Evolutionary conservation across 768 basidiomycete genomes (phyloP), one percentile per base, ranked within the genome.

Genomic region (Rhizopogon rudus): DNA sequence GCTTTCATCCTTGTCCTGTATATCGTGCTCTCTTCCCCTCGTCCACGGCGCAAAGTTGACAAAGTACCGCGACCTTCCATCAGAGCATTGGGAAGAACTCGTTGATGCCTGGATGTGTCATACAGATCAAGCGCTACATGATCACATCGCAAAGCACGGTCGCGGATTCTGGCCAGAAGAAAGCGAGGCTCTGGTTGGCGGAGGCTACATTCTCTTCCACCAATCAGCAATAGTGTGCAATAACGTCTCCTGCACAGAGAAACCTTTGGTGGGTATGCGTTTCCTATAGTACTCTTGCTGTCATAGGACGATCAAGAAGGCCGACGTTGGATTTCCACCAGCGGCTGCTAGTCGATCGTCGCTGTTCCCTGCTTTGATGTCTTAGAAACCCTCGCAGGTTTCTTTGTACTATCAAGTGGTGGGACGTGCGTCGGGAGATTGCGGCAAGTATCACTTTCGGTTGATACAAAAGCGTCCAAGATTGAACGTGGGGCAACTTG

Each of bases 41-140:
- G 67, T 79, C 12, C 78, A 86, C 39, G 71, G 78, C 0, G 69
- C 81, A 5, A 73, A 70, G 41, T 67, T 82, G 17, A 58, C 56
- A 25, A 73, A 70, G 44, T 98, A 90, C 69, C 82, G 86, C 40
- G 94, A 97, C 65, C 75, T 98, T 12, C 96, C 96, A 3, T 94
- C 91, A 4, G 95, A 98, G 66, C 88, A 98, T 63, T 98, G 96
- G 96, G 88, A 93, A 59, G 96, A 98, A 68, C 84, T 98, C 14
- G 83, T 98, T 17, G 96, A 98, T 59, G 88, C 94, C 6, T 98
- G 96, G 96, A 93, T 98, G 89, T 98, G 96, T 63, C 96, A 98
- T 69, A 70, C 84, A 8, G 93, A 97, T 64, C 93, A 96, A 73
- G 84, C 81, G 42, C 74, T 98, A 48, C 82, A 88, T 58, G 84